Evolutionary conservation across 208 protist genomes (phyloP).

Genomic region (Acanthamoeba pearcei): DNA sequence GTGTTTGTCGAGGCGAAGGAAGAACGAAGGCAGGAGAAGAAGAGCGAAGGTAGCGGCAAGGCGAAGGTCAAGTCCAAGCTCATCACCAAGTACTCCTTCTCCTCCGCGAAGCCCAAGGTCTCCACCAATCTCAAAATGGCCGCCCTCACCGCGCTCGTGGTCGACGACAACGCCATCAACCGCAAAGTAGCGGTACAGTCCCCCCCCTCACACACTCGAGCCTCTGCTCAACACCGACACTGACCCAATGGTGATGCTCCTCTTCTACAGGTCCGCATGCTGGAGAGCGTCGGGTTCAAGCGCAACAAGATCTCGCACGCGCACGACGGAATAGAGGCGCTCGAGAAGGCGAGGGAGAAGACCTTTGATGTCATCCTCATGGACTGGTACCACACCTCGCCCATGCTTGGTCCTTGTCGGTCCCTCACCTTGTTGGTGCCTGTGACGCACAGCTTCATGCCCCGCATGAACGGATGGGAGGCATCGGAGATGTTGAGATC

Average conservation of each 20-base stretch:
- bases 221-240: neutral
- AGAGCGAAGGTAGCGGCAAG: neutral
- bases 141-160: slow-evolving; percentile 19
- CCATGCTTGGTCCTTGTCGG: neutral
- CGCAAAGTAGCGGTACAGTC: slow-evolving; percentile 30
- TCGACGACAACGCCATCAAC: slow-evolving; percentile 66
- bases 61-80: neutral
- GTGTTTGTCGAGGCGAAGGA: neutral
- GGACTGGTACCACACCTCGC: neutral
- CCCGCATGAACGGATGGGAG: slow-evolving; percentile 32
- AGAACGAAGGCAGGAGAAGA: neutral
- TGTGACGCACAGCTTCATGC: slow-evolving; percentile 5
- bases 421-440: neutral
- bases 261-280: slow-evolving; percentile 6
- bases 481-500: neutral
- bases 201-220: neutral
- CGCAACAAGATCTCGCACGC: slow-evolving; percentile 24
- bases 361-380: slow-evolving; percentile 43
- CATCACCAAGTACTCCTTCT: slow-evolving; percentile 48
- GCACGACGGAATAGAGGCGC: slow-evolving; percentile 15
- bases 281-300: slow-evolving; percentile 43
- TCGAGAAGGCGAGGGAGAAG: slow-evolving; percentile 32
- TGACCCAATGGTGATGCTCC: neutral
- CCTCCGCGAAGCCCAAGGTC: neutral
- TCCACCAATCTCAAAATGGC: no score